These are phyloP conservation scores for Arthrobotrys pseudoclavata DNA, from an alignment of 2,329 filamentous ascomycete species.

Conservation along the genomic window DNA sequence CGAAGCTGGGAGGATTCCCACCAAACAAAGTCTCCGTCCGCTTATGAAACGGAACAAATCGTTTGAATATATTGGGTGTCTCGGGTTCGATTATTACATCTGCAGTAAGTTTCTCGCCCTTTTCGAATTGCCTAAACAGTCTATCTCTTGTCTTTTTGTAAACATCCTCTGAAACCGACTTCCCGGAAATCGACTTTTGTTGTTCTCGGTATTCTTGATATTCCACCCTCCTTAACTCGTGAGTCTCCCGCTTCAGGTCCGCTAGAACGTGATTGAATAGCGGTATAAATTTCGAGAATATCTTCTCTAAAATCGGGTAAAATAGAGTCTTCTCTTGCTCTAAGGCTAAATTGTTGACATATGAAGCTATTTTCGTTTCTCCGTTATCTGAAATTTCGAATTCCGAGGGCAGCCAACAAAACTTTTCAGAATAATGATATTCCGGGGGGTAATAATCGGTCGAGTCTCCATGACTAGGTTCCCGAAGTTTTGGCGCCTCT, in stretches of 20 bases:
- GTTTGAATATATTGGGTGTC: background rate
- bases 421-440: constrained; percentile 11
- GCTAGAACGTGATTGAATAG: constrained; percentile 23
- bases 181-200: constrained; percentile 10
- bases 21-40: constrained; percentile 1
- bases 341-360: constrained; percentile 17
- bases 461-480: background rate
- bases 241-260: constrained; percentile 6
- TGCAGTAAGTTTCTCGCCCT: constrained; percentile 16
- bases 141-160: constrained; percentile 19
- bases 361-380: constrained; percentile 26
- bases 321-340: constrained; percentile 4
- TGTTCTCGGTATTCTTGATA: constrained; percentile 15
- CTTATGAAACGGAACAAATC: constrained; percentile 1
- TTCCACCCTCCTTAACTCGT: constrained; percentile 18
- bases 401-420: constrained; percentile 26
- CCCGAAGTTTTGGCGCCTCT: constrained; percentile 1
- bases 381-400: constrained; percentile 6
- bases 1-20: background rate
- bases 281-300: constrained; percentile 27
- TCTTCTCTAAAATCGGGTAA: constrained; percentile 32
- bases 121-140: constrained; percentile 18
- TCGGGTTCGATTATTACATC: constrained; percentile 5
- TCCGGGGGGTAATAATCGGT: constrained; percentile 6
- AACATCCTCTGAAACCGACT: background rate